These are phyloP conservation scores for Colletotrichum tabaci DNA, from an alignment of 2,329 filamentous ascomycete species.

Conservation along the genomic window DNA sequence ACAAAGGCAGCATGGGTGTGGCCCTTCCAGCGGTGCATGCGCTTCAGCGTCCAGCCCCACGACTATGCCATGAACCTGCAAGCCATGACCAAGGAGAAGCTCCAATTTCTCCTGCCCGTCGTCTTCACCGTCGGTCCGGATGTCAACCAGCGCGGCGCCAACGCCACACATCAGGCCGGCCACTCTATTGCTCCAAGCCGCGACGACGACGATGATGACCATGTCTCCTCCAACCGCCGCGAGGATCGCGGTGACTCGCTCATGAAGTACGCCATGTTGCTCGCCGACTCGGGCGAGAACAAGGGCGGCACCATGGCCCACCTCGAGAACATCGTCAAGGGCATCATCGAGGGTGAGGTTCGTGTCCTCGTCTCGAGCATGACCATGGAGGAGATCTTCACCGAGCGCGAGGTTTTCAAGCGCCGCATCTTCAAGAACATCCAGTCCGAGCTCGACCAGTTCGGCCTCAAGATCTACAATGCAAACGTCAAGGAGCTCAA, in stretches of 20 bases:
- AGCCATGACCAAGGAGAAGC: constrained; percentile 91
- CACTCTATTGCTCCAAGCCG: constrained; percentile 39
- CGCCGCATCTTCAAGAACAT: constrained; percentile 82
- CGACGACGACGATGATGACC: constrained; percentile 41
- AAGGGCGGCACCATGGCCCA: constrained; percentile 66
- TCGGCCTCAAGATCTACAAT: constrained; percentile 81
- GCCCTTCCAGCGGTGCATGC: constrained; percentile 77
- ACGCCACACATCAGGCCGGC: constrained; percentile 48
- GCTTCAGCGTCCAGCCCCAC: constrained; percentile 78
- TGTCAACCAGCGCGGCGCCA: constrained; percentile 72
- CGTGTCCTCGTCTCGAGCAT: constrained; percentile 86
- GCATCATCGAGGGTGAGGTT: constrained; percentile 91
- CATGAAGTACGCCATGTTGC: constrained; percentile 85
- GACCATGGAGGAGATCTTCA: constrained; percentile 95
- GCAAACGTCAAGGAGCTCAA: constrained; percentile 89
- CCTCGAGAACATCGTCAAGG: constrained; percentile 88
- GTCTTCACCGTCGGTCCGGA: constrained; percentile 90
- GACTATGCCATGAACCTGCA: constrained; percentile 88
- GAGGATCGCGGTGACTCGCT: constrained; percentile 75
- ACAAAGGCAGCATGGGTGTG: constrained; percentile 82
- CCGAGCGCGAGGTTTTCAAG: constrained; percentile 83
- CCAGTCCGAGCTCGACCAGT: constrained; percentile 84
- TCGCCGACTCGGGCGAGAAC: constrained; percentile 76
- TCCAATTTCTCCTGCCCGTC: constrained; percentile 85
- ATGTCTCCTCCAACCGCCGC: constrained; percentile 47